Base-by-base conservation (phyloP, 2,329 filamentous ascomycete genomes). In the Chrysosporium keratinophilum region DNA sequence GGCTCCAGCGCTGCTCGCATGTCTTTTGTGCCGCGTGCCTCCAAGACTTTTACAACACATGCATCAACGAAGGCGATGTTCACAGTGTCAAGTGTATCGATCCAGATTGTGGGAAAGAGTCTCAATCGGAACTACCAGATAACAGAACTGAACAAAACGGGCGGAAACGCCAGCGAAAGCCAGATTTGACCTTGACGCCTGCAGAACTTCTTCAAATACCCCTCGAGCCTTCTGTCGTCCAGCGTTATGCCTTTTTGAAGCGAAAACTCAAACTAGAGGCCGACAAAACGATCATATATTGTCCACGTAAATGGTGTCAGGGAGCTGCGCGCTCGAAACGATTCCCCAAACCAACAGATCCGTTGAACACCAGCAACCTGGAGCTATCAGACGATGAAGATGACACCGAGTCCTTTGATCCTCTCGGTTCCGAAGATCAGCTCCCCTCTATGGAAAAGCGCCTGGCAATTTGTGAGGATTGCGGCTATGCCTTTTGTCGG, bases 181-280 rank as follows among this genome's bases (percentile, higher is more conserved):
- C 75, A 19, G 85, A 85, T 62, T 79, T 79, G 1, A 79, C 83
- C 10, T 74, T 96, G 59, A 89, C 81, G 59, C 89, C 91, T 0
- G 87, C 85, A 63, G 90, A 97, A 69, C 78, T 97, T 41, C 74
- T 89, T 3, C 83, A 88, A 62, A 88, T 91, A 43, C 84, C 84
- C 0, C 70, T 91, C 1, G 74, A 81, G 1, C 78, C 84, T 55
- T 81, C 86, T 14, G 78, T 78, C 34, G 88, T 96, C 1, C 84
- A 87, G 64, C 84, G 93, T 53, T 98, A 94, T 66, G 87, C 95
- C 3, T 83, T 82, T 37, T 77, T 97, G 57, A 96, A 93, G 71
- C 87, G 95, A 64, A 97, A 97, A 73, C 87, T 86, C 59, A 86
- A 88, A 66, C 80, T 97, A 2, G 93, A 97, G 68, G 84, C 88